Evolutionary conservation across 2,329 filamentous ascomycete species (phyloP), one percentile per base, ranked within the genome.

Genomic region (Amauroascus niger): DNA sequence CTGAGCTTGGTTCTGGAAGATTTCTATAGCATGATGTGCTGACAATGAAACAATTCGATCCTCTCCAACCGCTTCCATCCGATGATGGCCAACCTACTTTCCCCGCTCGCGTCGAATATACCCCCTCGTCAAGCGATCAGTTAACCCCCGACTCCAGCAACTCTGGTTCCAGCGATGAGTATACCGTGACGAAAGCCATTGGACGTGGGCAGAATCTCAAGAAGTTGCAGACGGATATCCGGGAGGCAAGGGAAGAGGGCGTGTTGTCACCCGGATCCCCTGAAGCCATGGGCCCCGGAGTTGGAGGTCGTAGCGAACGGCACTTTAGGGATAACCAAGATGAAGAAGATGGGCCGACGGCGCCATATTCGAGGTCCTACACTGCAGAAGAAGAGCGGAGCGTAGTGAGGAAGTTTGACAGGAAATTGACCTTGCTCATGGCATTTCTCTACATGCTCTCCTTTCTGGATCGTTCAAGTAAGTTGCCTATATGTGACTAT

Each of bases 391-490:
- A 96, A 67, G 89, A 94, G 65, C 71, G 67, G 20, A 73, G 75
- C 3, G 83, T 94, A 7, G 76, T 89, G 53, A 76, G 75, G 63
- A 89, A 87, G 70, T 81, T 95, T 60, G 89, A 95, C 67, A 76
- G 80, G 53, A 80, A 78, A 59, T 76, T 96, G 51, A 87, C 95
- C 5, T 67, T 87, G 0, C 94, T 95, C 65, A 78, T 95, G 58
- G 86, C 87, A 9, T 67, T 91, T 55, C 76, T 95, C 11, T 96
- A 93, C 66, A 79, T 94, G 75, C 74, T 95, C 57, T 86, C 83
- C 58, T 95, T 95, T 65, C 71, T 95, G 59, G 89, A 95, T 68
- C 79, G 89, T 60, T 90, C 87, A 16, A 95, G 87, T 89, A 74
- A 58, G 77, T 72, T 3, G 18, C 45, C 6, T 35, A n/a, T 22